A percentile compares a stretch with the other conserved stretches of the same genome.
These are phyloP conservation scores for Trichoderma virens DNA, from an alignment of 495 filamentous ascomycete species.

Conservation along the genomic window DNA sequence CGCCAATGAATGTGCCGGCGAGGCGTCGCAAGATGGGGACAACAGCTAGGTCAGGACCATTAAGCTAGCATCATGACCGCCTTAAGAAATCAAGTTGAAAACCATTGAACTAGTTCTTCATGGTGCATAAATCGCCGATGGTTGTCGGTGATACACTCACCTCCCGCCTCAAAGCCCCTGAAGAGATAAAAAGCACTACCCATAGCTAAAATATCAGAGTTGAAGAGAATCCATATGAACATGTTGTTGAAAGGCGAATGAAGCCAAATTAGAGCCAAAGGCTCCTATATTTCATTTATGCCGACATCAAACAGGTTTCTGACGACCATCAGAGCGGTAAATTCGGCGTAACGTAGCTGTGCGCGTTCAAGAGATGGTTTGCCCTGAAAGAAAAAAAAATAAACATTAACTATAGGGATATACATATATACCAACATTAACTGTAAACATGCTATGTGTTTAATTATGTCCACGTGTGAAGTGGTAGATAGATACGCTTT, in stretches of 20 bases:
- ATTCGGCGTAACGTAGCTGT: neutral
- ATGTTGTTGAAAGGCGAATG: too few species aligned
- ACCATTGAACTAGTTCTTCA: too few species aligned
- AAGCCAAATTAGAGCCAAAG: too few species aligned
- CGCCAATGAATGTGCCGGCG: neutral
- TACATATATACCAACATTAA: constrained; percentile 7
- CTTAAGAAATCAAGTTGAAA: neutral
- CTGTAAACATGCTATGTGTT: neutral
- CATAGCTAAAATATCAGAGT: too few species aligned
- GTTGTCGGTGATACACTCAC: too few species aligned
- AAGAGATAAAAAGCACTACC: too few species aligned
- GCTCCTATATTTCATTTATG: too few species aligned
- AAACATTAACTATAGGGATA: constrained; percentile 2
- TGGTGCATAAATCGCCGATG: too few species aligned
- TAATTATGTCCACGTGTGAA: neutral
- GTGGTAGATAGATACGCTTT: neutral
- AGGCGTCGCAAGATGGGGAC: constrained; percentile 4
- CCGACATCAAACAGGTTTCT: too few species aligned
- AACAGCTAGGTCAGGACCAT: neutral
- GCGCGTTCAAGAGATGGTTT: neutral
- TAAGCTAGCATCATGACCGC: neutral
- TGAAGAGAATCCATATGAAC: too few species aligned
- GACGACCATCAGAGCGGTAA: too few species aligned
- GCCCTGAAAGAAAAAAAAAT: neutral
- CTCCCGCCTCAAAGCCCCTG: too few species aligned